Base-by-base conservation (phyloP, 768 basidiomycete genomes). In the Boletus coccyginus region DNA sequence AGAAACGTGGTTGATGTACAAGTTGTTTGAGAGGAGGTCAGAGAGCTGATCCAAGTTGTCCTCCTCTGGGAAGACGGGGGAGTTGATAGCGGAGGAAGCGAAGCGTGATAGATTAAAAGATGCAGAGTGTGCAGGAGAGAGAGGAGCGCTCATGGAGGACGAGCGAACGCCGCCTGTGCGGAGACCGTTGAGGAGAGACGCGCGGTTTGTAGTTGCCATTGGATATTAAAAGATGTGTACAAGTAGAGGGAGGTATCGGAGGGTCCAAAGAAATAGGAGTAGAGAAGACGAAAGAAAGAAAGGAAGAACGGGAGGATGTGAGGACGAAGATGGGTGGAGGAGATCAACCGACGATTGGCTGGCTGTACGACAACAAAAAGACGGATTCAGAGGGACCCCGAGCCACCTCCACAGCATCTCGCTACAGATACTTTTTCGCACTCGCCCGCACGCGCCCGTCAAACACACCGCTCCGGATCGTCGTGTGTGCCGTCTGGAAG, bases 401-500 rank as follows among this genome's bases (percentile, higher is more conserved):
- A 13, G 52, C 39, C 56, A 59, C 65, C 57, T 24, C 46, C 57
- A 55, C 59, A 55, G 50, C 56, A 41, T 44, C 36, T 46, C 47
- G 35, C 63, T 63, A 86, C 63, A 98, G 74, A 71, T 92, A 75
- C 76, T 88, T 91, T 74, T 87, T 90, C 50, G 96, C 97, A 73
- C 88, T 90, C 19, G 87, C 85, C 57, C 92, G 79, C 1, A 98
- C 88, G 42, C 91, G 82, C 7, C 77, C 77, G 69, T 98, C 95
- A 75, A 98, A 98, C 6, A 86, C 80, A 17, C 73, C 67, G 68
- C 90, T 94, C 54, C 86, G 82, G 63, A 98, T 93, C 45, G 79
- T 74, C 40, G 85, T 88, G 67, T 98, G 94, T 33, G 90, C 88
- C 5, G 89, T 92, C 64, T 98, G 92, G 75, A 99, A 99, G n/a